Percentiles rank a stretch among this genome's conserved stretches.
phyloP scores from a whole-genome alignment of 192 early-diverging fungal species.

The Coemansia sp. region DNA sequence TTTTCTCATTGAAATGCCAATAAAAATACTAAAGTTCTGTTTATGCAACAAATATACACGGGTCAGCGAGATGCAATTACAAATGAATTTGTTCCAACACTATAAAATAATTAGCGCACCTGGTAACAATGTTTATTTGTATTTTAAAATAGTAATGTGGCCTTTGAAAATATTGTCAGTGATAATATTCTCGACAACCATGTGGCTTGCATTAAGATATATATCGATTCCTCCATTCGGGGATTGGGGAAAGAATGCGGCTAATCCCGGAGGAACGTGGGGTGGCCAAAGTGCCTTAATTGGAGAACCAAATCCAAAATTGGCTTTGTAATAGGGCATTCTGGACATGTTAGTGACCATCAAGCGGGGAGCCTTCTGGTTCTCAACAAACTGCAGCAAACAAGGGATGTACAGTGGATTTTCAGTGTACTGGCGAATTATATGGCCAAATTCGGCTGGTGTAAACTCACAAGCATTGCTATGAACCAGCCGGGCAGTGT shows the following conservation, averaged over 20 bases:
- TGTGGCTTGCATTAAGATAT: background rate
- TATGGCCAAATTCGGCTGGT: conserved; percentile 8
- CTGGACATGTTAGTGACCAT: conserved; percentile 15
- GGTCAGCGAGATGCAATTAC: too few species aligned
- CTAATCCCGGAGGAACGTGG: conserved; percentile 1
- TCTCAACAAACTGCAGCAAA: conserved; percentile 1
- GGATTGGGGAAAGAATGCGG: background rate
- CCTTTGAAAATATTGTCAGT: conserved; percentile 3
- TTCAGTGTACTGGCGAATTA: background rate
- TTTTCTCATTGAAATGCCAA: too few species aligned
- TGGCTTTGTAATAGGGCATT: conserved; percentile 6
- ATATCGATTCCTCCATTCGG: conserved; percentile 19
- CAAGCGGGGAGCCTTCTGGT: background rate
- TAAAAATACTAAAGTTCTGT: too few species aligned
- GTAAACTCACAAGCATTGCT: background rate
- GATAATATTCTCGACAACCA: background rate
- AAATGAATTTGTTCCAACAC: too few species aligned
- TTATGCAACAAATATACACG: too few species aligned
- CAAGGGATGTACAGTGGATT: background rate
- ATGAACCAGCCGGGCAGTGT: conserved; percentile 5
- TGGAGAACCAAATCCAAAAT: conserved; percentile 21
- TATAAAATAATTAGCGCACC: too few species aligned
- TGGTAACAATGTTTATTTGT: too few species aligned
- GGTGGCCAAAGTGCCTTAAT: conserved; percentile 7
- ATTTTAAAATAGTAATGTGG: conserved; percentile 6